Base-by-base conservation (phyloP, 345 rosid species). In the Turnera subulata region DNA sequence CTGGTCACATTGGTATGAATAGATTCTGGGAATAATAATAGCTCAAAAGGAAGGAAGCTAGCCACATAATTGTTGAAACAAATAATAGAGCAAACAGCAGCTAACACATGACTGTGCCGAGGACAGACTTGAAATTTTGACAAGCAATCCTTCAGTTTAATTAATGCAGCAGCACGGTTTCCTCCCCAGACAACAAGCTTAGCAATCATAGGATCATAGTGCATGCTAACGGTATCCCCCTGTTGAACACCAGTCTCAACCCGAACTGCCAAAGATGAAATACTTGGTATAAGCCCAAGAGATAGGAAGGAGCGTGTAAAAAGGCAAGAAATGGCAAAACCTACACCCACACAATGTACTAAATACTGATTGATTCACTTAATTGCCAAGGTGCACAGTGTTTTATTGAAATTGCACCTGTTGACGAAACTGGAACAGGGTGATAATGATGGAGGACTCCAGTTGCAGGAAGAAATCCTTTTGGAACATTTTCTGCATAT, bases 131-230 rank as follows among this genome's bases (percentile, higher is more conserved):
- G 88, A 86, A 92, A 86, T 72, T 83, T 82, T 21, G 86, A 84
- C 70, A 92, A 73, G 71, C 86, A 80, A 77, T 92, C 87, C 80
- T 78, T 92, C 65, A 89, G 74, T 73, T 89, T 92, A 73, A 86
- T 77, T 65, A 92, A 69, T 49, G 98, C 98, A 51, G 91, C 85
- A 23, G 80, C 65, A 39, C 91, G 89, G 59, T 79, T 83, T 67
- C 88, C 89, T 61, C 88, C 97, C 88, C 86, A 80, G 45, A 85
- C 97, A 42, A 92, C 95, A 76, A 92, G 98, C 78, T 92, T 89
- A 47, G 98, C 98, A 75, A 89, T 92, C 96, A 92, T 86, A 51
- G 98, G 98, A 82, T 92, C 98, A 69, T 89, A 92, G 68, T 92
- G 98, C 98, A 86, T 86, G 89, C 89, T 92, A 59, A 92, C 91